A percentile compares a stretch with the other conserved stretches of the same genome.
phyloP scores from a whole-genome alignment of 164 flowering plant genomes.

The Chimonanthus salicifolius region DNA sequence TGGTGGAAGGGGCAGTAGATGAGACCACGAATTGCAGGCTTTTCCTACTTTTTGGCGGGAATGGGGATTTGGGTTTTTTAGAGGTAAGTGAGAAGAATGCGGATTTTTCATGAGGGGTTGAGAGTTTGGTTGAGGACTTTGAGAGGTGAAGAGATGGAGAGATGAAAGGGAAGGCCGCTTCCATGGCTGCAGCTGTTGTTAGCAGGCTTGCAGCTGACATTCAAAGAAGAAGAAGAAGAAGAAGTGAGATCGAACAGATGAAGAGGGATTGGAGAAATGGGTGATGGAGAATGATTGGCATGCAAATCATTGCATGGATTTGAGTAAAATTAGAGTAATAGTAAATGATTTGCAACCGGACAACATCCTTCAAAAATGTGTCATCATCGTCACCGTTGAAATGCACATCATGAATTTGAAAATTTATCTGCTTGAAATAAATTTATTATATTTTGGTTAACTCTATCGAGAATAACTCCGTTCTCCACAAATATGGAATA shows the following conservation, averaged over 20 bases:
- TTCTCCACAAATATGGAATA: too few species aligned
- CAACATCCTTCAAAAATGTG: too few species aligned
- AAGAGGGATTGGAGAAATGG: too few species aligned
- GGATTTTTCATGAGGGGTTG: slow-evolving; percentile 17
- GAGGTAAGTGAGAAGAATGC: slow-evolving; percentile 9
- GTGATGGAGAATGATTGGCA: too few species aligned
- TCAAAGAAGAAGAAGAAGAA: background rate
- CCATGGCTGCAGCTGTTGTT: slow-evolving; percentile 25
- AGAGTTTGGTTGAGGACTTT: slow-evolving; percentile 10
- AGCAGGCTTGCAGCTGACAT: background rate
- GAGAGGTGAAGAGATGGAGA: slow-evolving; percentile 18
- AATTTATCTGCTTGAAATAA: too few species aligned
- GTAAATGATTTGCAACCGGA: too few species aligned
- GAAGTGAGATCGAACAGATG: background rate
- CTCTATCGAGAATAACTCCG: too few species aligned
- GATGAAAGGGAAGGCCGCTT: slow-evolving; percentile 26
- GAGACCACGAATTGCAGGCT: slow-evolving; percentile 18
- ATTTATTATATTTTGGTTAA: too few species aligned
- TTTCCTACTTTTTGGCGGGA: background rate
- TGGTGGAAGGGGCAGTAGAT: background rate
- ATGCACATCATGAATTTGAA: too few species aligned
- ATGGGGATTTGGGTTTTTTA: background rate
- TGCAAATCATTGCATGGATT: too few species aligned
- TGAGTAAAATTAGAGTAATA: too few species aligned
- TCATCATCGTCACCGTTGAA: too few species aligned